Percentiles rank a stretch among this genome's conserved stretches.
Evolutionary conservation across 768 basidiomycete species (phyloP).

Genomic region (Boletales sp.): DNA sequence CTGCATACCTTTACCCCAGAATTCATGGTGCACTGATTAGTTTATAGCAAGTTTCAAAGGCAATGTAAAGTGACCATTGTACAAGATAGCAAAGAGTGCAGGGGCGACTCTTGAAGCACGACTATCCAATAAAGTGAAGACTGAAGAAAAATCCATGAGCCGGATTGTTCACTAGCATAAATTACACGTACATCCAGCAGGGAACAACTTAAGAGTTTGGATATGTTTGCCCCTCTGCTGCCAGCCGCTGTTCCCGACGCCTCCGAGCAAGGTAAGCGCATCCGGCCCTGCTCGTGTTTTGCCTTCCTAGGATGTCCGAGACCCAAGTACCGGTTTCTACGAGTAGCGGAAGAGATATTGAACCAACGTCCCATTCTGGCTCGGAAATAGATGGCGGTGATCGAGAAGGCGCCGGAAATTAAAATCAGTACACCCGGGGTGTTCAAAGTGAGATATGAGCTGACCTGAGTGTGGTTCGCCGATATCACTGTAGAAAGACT

Average conservation of each 20-base stretch:
- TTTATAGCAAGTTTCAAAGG: not conserved
- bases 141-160: no score
- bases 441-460: not conserved
- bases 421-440: not conserved
- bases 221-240: constrained; percentile 10
- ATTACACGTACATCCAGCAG: not conserved
- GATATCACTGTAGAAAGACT: constrained; percentile 52
- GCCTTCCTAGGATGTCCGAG: constrained; percentile 57
- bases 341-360: constrained; percentile 61
- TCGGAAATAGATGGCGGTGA: not conserved
- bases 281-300: constrained; percentile 75
- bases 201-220: constrained; percentile 5
- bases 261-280: constrained; percentile 60
- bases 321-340: constrained; percentile 85
- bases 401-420: not conserved
- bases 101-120: not conserved
- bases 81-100: not conserved
- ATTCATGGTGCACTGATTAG: no score
- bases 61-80: not conserved
- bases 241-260: constrained; percentile 31
- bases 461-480: constrained; percentile 32
- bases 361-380: constrained; percentile 31
- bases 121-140: not conserved
- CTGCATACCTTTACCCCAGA: no score
- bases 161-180: no score